Conservation (phyloP, 371 early-diverging fungal genomes). For the Zychaea mexicana region DNA sequence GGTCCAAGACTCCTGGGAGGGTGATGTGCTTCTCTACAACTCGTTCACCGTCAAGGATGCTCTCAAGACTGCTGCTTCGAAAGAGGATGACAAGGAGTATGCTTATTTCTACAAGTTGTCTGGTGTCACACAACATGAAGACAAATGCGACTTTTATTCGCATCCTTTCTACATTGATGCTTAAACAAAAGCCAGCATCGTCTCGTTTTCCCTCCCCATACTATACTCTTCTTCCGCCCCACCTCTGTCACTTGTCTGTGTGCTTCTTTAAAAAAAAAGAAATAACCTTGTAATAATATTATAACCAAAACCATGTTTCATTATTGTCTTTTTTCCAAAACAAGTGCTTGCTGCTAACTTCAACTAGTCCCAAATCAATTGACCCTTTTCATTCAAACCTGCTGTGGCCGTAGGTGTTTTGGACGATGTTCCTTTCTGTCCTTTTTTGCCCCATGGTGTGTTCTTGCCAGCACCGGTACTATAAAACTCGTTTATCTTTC, state of each 20-base stretch:
- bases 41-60: conserved; percentile 46
- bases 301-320: not conserved
- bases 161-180: conserved; percentile 49
- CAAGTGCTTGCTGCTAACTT: not conserved
- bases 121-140: conserved; percentile 43
- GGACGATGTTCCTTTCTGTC: conserved; percentile 18
- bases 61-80: conserved; percentile 28
- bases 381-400: conserved; percentile 39
- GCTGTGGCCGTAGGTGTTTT: conserved; percentile 30
- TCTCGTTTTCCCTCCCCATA: no score
- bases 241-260: not conserved
- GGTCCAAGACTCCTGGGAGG: conserved; percentile 40
- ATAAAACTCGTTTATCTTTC: conserved; percentile 43
- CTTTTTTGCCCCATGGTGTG: conserved; percentile 33
- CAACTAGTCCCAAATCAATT: conserved; percentile 45
- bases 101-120: conserved; percentile 51
- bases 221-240: no score
- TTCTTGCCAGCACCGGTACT: conserved; percentile 43
- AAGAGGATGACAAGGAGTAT: conserved; percentile 24
- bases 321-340: not conserved
- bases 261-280: not conserved
- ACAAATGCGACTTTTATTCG: conserved; percentile 43
- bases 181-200: no score
- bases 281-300: not conserved
- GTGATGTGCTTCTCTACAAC: conserved; percentile 23